phyloP scores from a whole-genome alignment of 2,329 filamentous ascomycete species.

The Stachybotrys chlorohalonatus region DNA sequence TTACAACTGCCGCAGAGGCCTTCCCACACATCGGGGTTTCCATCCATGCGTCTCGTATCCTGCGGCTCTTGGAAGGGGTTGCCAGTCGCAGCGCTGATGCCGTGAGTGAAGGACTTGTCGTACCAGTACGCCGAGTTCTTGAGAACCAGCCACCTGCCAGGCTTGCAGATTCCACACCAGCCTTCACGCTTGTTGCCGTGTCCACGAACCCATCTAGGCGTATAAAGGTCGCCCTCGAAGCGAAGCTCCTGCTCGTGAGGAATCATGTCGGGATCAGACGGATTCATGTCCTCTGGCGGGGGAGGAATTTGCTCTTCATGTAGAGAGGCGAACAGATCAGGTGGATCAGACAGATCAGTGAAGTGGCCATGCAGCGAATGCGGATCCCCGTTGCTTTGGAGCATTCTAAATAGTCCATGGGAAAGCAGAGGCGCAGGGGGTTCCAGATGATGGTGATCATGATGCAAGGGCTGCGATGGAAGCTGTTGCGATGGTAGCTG shows the following conservation, averaged over 20 bases:
- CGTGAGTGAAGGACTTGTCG: conserved; percentile 83
- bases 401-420: conserved; percentile 63
- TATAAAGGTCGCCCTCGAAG: conserved; percentile 76
- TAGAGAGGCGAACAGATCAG: conserved; percentile 67
- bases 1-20: conserved; percentile 70
- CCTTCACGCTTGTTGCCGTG: conserved; percentile 83
- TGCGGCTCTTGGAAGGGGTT: conserved; percentile 70
- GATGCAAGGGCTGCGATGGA: conserved; percentile 39
- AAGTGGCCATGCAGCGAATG: conserved; percentile 61
- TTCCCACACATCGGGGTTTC: conserved; percentile 75
- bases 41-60: conserved; percentile 66
- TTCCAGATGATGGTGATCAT: conserved; percentile 45
- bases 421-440: conserved; percentile 56
- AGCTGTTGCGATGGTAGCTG: conserved; percentile 43
- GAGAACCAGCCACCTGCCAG: conserved; percentile 74
- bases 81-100: conserved; percentile 74
- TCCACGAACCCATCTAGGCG: conserved; percentile 73
- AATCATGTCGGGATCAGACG: conserved; percentile 62
- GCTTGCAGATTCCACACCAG: conserved; percentile 85
- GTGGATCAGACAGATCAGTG: conserved; percentile 63
- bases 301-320: conserved; percentile 66
- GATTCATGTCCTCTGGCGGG: conserved; percentile 74
- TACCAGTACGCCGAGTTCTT: conserved; percentile 94
- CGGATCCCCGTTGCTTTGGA: conserved; percentile 66
- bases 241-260: conserved; percentile 73